Base-by-base conservation (phyloP, 2,329 filamentous ascomycete genomes). In the Talaromyces sp. region DNA sequence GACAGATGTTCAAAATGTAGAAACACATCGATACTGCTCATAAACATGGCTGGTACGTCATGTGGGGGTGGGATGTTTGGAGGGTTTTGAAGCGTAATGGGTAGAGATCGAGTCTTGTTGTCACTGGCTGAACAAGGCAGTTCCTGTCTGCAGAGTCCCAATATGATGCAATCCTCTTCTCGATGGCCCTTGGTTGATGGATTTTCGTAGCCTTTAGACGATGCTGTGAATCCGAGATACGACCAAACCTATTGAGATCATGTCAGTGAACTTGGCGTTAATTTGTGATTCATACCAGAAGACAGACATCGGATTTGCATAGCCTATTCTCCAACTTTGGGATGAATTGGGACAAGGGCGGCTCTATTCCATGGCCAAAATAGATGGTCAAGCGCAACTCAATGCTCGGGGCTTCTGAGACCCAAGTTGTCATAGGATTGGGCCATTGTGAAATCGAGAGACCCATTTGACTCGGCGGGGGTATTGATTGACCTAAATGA, bases 211-310 rank as follows among this genome's bases (percentile, higher is more conserved):
- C 50, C 59, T 51, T 65, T 66, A 24, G 59, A 60, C 6, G 58
- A 41, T 7, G 63, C 53, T 5, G 44, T 46, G 22, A 72, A 65
- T 13, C 64, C 66, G 40, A 72, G 53, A 22, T 69, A 61, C 2
- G 62, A 45, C 70, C 70, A 74, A 29, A 69, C 49, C 71, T 74
- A 19, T 51, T 13, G 49, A 32, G 35, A 42, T 2, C 1, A 9
- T 11, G 27, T 53, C 35, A 49, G 8, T 45, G 14, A 39, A 8
- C 8, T 27, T 2, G 19, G 30, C 9, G 24, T 27, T 27, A 9
- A 11, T 1, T 2, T 20, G 7, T 17, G 14, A 7, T 13, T 0
- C 2, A 32, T 7, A 9, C 5, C 6, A 20, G 29, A 47, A 29
- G 13, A 35, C 44, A 27, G 56, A 65, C 71, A 58, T 65, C 60